Percentiles rank a stretch among this genome's conserved stretches.
Evolutionary conservation across 192 early-diverging fungal genomes (phyloP).

Genomic region (Pecoramyces ruminantium): DNA sequence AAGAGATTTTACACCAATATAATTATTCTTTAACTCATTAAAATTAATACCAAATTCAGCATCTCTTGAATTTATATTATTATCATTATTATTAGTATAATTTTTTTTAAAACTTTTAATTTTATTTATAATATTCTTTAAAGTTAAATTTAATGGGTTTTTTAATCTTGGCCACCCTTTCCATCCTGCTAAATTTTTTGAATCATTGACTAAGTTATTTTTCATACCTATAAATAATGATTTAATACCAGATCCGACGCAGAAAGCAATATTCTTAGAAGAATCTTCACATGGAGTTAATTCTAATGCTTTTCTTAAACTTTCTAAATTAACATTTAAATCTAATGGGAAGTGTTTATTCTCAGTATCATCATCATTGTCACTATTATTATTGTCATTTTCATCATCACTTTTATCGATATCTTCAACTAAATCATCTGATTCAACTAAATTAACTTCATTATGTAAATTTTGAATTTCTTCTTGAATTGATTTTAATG

Average conservation of each 20-base stretch:
- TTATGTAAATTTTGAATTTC: background rate
- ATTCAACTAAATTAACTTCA: background rate
- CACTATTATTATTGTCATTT: background rate
- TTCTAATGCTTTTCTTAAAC: background rate
- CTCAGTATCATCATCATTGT: background rate
- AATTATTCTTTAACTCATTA: background rate
- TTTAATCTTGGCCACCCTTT: background rate
- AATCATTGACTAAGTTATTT: background rate
- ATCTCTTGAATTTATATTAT: background rate
- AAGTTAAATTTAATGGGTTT: background rate
- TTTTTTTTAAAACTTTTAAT: background rate
- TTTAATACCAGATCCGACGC: background rate
- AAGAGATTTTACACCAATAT: background rate
- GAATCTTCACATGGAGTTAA: background rate
- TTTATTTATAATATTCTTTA: background rate
- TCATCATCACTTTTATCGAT: background rate
- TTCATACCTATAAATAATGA: background rate
- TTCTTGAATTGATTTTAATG: background rate
- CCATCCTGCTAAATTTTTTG: background rate
- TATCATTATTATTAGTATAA: background rate
- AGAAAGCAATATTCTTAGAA: background rate
- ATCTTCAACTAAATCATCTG: background rate
- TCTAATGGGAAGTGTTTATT: background rate
- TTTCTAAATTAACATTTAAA: background rate
- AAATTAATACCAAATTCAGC: background rate